Evolutionary conservation across 306 rosid species (phyloP).

Genomic region (Vigna radiata): DNA sequence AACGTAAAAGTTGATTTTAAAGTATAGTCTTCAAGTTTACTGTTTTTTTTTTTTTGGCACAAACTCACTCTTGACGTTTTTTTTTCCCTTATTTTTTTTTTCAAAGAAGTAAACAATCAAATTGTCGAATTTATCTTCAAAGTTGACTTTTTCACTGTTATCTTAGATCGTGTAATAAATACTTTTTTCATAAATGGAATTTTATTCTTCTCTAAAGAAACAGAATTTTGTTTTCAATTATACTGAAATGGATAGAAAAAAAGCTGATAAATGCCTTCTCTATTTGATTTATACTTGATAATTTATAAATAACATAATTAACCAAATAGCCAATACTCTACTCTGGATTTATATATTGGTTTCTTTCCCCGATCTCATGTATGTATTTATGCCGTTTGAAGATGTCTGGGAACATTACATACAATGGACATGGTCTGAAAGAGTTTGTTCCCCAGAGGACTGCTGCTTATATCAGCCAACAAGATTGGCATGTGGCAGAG

Average conservation of each 20-base stretch:
- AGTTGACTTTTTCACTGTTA: neutral
- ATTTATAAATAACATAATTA: constrained; percentile 25
- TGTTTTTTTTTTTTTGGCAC: too few relatives aligned
- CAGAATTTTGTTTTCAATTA: neutral
- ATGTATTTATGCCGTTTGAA: constrained; percentile 46
- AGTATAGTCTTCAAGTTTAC: neutral
- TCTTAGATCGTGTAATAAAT: neutral
- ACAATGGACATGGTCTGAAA: constrained; percentile 79
- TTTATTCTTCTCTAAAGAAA: neutral
- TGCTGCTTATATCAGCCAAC: constrained; percentile 89
- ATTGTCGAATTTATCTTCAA: neutral
- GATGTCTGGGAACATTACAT: constrained; percentile 83
- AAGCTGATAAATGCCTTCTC: neutral
- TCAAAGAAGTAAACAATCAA: neutral
- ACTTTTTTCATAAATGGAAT: neutral
- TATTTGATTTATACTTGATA: constrained; percentile 8
- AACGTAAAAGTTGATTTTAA: neutral
- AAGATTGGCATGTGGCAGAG: constrained; percentile 84
- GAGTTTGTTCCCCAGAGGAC: constrained; percentile 98
- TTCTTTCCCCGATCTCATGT: constrained; percentile 38
- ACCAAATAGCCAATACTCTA: constrained; percentile 17
- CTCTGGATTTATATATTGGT: constrained; percentile 28
- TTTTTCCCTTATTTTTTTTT: neutral
- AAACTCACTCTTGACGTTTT: neutral
- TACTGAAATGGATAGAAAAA: neutral